Evolutionary conservation across 176 grass and related monocot genomes (phyloP).

Genomic region (Calamus simplicifolius): DNA sequence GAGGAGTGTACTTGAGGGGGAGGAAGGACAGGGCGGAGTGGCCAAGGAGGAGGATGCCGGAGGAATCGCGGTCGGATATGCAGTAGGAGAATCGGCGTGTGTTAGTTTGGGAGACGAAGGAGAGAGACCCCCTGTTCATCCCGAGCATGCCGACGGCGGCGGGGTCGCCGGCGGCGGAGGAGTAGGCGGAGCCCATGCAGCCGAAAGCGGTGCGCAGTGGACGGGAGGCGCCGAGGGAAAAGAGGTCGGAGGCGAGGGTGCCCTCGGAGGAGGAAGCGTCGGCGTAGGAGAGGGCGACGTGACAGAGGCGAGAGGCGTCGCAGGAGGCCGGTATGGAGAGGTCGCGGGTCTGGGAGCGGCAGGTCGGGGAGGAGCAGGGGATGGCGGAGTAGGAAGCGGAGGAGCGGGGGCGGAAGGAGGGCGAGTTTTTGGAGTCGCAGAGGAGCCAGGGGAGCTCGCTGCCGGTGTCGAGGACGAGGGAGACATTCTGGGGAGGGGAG

Average conservation of each 20-base stretch:
- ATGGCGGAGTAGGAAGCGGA: conserved; percentile 62
- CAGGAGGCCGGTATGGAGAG: conserved; percentile 58
- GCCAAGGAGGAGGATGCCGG: conserved; percentile 77
- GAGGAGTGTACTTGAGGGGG: conserved; percentile 84
- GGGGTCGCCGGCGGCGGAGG: conserved; percentile 41
- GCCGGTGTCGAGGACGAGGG: conserved; percentile 89
- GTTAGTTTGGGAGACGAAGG: conserved; percentile 69
- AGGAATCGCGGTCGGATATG: conserved; percentile 86
- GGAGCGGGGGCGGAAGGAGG: conserved; percentile 27
- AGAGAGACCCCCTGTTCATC: conserved; percentile 83
- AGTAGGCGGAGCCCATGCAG: conserved; percentile 63
- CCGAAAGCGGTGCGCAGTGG: conserved; percentile 67
- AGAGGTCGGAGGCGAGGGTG: conserved; percentile 63
- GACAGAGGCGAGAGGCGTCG: conserved; percentile 44
- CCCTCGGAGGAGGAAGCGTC: conserved; percentile 83
- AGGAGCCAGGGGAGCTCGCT: conserved; percentile 97
- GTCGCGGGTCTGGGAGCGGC: conserved; percentile 41
- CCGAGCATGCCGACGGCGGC: conserved; percentile 60
- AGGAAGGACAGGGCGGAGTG: conserved; percentile 74
- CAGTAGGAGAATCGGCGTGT: conserved; percentile 93
- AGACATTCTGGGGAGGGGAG: conserved; percentile 76
- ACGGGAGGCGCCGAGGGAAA: conserved; percentile 40
- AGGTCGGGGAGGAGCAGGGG: conserved; percentile 64
- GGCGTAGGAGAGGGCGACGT: conserved; percentile 67
- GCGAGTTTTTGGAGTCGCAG: conserved; percentile 12